Base-by-base conservation (phyloP, 441 rosid genomes). In the Erodium texanum region DNA sequence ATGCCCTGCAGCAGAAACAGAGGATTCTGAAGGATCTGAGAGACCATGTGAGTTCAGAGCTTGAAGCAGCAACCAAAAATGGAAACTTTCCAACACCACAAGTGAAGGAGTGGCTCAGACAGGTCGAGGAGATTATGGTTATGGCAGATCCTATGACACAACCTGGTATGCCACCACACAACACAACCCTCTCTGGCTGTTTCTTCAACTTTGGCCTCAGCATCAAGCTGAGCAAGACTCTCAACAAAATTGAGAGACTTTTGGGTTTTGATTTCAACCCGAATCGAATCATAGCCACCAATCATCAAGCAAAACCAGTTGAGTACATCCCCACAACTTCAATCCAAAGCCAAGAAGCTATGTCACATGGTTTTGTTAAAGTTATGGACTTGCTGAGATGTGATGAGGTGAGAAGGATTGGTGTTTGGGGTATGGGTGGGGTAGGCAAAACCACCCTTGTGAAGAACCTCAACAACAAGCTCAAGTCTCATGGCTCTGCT, bases 311-410 rank as follows among this genome's bases (percentile, higher is more conserved):
- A 61, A 50, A 7, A 59, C 10, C 63, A 3, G 76, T 71, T 12
- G 79, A 82, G 70, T 67, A 62, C 64, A 67, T 81, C 27, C 79
- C 76, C 22, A 66, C 76, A 27, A 76, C 79, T 43, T 77, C 78
- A 0, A 70, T 82, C 24, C 59, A 68, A 69, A 64, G 24, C 50
- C 71, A 67, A 10, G 15, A 11, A 15, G 66, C 74, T 0, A 16
- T 74, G 41, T 70, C 66, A 24, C 11, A 58, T 41, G 64, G 14
- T 11, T 38, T 67, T 36, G 66, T 64, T 0, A 59, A n/a, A 58
- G 9, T 64, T 8, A 65, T 64, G 64, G 8, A 71, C 1, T 29
- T 20, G 14, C 56, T 64, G 22, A 61, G 18, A 12, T 50, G 32
- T 23, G 75, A 71, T 58, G 38, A 19, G 1, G 45, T 71, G 5